Base-by-base conservation (phyloP, 2,329 filamentous ascomycete genomes). In the Fusarium sulawesiense region DNA sequence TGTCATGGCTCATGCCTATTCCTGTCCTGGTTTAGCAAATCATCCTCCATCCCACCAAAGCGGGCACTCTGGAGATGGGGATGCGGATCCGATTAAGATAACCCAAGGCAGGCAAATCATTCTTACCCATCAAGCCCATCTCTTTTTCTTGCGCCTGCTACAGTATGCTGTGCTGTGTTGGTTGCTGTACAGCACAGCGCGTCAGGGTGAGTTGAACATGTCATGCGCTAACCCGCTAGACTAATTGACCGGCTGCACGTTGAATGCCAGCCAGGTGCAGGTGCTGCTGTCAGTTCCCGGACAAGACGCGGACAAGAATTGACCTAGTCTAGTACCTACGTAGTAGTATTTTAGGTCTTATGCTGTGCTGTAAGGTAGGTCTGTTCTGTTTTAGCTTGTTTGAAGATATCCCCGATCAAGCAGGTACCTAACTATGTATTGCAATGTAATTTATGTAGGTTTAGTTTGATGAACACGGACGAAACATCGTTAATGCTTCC, bases 171-270 rank as follows among this genome's bases (percentile, higher is more conserved):
- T 29, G 29, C 29, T 29, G 45, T 49, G 46, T 20, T 48, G 47
- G 48, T 46, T 46, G 23, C 42, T 45, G 42, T 51, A 23, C 48
- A 32, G 30, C 30, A 32, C 13, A 37, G 34, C 34, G 34, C 37
- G 48, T 51, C 20, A 51, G n/a, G 32, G 53, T 21, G 44, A 49
- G 54, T 61, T 60, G 54, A 37, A 54, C 54, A 68, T 71, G 42
- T 56, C 53, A 69, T 61, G 64, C 64, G 68, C 49, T 68, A 68
- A 41, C 60, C 68, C 64, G 56, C 42, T 66, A 71, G 41, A 66
- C 61, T 62, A 32, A 37, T 64, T 71, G 68, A 71, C 68, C 68
- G 68, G 68, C 68, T 71, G 68, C 68, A 71, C 41, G 53, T 40
- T 58, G 51, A 30, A 53, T 54, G 32, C 48, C 34, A 14, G 29